Conservation (phyloP, 1,139 yeast genomes). For the Geotrichum bryndzae region DNA sequence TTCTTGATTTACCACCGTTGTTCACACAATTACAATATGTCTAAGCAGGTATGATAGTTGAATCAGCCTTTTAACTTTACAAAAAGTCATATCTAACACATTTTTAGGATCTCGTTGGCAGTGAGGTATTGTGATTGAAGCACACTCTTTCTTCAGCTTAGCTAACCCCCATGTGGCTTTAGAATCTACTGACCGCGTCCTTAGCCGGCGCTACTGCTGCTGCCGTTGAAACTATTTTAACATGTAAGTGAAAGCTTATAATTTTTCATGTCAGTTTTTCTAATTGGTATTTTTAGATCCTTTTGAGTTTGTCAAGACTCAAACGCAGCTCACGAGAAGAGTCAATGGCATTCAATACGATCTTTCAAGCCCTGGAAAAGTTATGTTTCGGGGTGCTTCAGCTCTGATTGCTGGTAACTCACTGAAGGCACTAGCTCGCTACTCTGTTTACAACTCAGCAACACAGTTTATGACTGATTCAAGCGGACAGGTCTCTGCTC, state of each 20-base stretch:
- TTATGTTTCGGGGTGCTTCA: conserved; percentile 66
- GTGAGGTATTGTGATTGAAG: background rate
- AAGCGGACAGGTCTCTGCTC: conserved; percentile 31
- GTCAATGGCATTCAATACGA: conserved; percentile 37
- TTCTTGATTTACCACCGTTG: background rate
- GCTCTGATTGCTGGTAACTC: conserved; percentile 75
- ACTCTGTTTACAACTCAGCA: conserved; percentile 69
- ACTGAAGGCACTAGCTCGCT: conserved; percentile 64
- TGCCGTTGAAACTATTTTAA: conserved; percentile 58
- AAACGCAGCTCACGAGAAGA: conserved; percentile 53
- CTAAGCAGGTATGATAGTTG: background rate
- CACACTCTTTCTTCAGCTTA: background rate
- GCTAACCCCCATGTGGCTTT: background rate
- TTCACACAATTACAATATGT: background rate
- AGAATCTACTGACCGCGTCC: conserved; percentile 48
- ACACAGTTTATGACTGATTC: conserved; percentile 61
- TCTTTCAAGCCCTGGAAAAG: conserved; percentile 41
- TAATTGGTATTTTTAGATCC: conserved; percentile 45
- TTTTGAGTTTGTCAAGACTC: conserved; percentile 74
- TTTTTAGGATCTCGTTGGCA: background rate
- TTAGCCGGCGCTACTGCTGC: conserved; percentile 75
- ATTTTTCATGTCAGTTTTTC: background rate
- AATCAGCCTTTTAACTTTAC: background rate
- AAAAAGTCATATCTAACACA: background rate
- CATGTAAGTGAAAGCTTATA: conserved; percentile 37